Percentiles rank a stretch among this genome's conserved stretches.
Conservation (phyloP, 495 filamentous ascomycete species). For the Penicillium simplicissimum region DNA sequence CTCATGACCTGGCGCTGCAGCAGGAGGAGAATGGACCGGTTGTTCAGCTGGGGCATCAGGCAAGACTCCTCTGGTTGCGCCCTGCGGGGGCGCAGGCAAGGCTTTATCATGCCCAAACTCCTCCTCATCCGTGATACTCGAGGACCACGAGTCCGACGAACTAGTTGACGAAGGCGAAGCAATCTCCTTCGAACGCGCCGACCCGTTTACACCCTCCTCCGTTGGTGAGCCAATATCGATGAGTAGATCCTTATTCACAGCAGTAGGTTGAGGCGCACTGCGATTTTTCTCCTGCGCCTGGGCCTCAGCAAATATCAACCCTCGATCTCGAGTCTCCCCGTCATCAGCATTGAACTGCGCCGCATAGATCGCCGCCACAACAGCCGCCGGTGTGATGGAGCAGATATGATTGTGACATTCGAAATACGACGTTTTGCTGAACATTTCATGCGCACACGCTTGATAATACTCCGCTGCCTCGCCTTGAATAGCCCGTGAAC, state of each 20-base stretch:
- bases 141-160: slow-evolving; percentile 23
- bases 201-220: slow-evolving; percentile 7
- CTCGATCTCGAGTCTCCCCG: slow-evolving; percentile 12
- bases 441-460: slow-evolving; percentile 52
- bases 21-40: not conserved
- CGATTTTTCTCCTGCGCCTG: slow-evolving; percentile 8
- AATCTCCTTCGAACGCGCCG: slow-evolving; percentile 1
- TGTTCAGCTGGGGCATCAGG: not conserved
- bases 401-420: slow-evolving; percentile 52
- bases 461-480: slow-evolving; percentile 55
- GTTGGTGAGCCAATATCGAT: slow-evolving; percentile 37
- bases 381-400: slow-evolving; percentile 33
- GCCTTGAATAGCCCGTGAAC: slow-evolving; percentile 35
- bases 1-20: slow-evolving; percentile 3
- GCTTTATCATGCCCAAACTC: slow-evolving; percentile 20
- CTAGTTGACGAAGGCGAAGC: slow-evolving; percentile 8
- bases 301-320: slow-evolving; percentile 15
- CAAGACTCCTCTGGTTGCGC: not conserved
- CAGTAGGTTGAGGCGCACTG: not conserved
- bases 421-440: slow-evolving; percentile 51
- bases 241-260: slow-evolving; percentile 18
- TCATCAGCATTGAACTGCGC: not conserved
- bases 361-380: not conserved
- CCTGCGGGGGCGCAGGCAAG: slow-evolving; percentile 8
- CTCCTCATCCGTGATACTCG: slow-evolving; percentile 11